phyloP scores from a whole-genome alignment of 306 rosid genomes.

The Ormosia semicastrata region DNA sequence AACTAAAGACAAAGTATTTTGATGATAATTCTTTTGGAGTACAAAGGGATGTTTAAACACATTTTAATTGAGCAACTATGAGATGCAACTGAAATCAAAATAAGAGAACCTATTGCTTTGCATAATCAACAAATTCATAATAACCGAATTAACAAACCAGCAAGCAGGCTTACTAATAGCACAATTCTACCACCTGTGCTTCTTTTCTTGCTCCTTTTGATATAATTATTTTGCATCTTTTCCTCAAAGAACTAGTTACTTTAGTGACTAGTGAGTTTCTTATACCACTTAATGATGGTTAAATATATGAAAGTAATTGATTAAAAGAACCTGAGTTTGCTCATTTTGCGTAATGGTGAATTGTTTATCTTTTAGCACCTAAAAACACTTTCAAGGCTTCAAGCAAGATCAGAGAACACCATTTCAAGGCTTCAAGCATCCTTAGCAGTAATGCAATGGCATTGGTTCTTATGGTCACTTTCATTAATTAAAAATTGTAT shows the following conservation, averaged over 20 bases:
- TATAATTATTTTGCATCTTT: neutral
- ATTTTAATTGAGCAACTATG: neutral
- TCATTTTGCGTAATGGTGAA: neutral
- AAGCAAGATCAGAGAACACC: slow-evolving; percentile 5
- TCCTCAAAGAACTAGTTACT: neutral
- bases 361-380: neutral
- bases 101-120: no score
- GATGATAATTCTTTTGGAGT: neutral
- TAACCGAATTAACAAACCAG: neutral
- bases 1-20: neutral
- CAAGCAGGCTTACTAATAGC: neutral
- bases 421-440: neutral
- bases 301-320: neutral
- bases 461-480: slow-evolving; percentile 2
- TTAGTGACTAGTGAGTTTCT: neutral
- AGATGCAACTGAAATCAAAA: no score
- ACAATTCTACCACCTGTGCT: neutral
- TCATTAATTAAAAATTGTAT: slow-evolving; percentile 2
- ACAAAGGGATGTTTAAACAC: neutral
- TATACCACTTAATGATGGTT: neutral
- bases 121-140: neutral
- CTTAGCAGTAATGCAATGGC: slow-evolving; percentile 10
- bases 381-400: neutral
- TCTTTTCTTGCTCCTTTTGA: neutral
- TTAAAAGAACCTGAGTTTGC: neutral